A percentile compares a stretch with the other conserved stretches of the same genome.
phyloP scores from a whole-genome alignment of 148 eudicot genomes.

The Heliosperma pusillum region DNA sequence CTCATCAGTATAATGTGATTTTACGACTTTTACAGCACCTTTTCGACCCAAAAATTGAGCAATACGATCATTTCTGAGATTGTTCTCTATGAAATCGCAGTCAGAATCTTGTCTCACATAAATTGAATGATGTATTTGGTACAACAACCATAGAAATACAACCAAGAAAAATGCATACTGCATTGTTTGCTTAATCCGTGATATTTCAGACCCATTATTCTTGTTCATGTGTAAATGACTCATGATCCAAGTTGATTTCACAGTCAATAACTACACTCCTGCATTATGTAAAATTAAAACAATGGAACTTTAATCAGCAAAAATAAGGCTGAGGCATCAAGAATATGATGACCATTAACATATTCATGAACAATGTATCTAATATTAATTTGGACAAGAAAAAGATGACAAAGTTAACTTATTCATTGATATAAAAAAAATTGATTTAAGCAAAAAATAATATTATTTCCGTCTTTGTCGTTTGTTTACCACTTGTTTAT shows the following conservation, averaged over 20 bases:
- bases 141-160: conserved; percentile 24
- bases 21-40: conserved; percentile 9
- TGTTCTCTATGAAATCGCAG: not conserved
- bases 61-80: not conserved
- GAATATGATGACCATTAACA: not conserved
- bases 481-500: too few species aligned
- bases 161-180: conserved; percentile 18
- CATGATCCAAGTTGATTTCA: conserved; percentile 7
- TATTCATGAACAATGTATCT: not conserved
- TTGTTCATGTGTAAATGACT: not conserved
- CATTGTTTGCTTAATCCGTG: conserved; percentile 8
- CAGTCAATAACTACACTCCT: not conserved
- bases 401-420: too few species aligned
- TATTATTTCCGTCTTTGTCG: too few species aligned
- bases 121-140: conserved; percentile 18
- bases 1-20: conserved; percentile 2
- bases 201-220: conserved; percentile 3
- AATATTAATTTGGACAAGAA: not conserved
- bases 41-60: conserved; percentile 19
- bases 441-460: too few species aligned
- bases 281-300: not conserved
- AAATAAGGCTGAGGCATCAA: not conserved
- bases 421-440: too few species aligned
- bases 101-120: not conserved
- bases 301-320: not conserved